Base-by-base conservation (phyloP, 2,329 filamentous ascomycete genomes). In the Lachnellula occidentalis region DNA sequence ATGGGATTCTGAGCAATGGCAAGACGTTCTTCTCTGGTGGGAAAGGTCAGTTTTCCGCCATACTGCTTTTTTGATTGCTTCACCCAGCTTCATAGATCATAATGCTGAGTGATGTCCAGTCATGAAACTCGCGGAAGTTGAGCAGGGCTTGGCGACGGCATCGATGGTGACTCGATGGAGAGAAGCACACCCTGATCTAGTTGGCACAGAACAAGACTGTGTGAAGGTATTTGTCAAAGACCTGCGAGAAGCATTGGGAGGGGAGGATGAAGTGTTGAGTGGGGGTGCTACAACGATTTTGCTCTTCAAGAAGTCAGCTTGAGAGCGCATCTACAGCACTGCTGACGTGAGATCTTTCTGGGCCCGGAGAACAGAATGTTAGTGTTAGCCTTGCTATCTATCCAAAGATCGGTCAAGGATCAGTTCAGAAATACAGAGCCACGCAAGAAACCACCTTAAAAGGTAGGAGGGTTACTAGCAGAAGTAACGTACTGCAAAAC, bases 151-250 rank as follows among this genome's bases (percentile, higher is more conserved):
- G 24, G 63, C 57, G 1, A 75, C 73, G 1, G 63, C 64, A 2
- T 74, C 71, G 57, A 65, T 69, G 50, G 68, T 75, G 21, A 72
- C 68, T 14, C 65, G 74, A 67, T 74, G 66, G 71, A 48, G 66
- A 71, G 64, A 58, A 27, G 70, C 69, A 5, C 61, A 75, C 61
- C 69, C 69, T 5, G 67, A 71, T 6, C 49, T 65, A 12, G 61
- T 61, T 11, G 70, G 67, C 5, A 72, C 68, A 1, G 72, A 73
- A 5, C 58, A 68, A 31, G 72, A 73, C 61, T 63, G 67, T n/a
- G 60, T 73, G 17, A 58, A 50, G 17, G 45, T 58, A 3, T 58
- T 60, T 21, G 37, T 62, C 5, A 45, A 43, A 24, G 57, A 63
- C 34, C 17, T 63, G 24, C 49, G 50, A 42, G 54, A 55, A 17